Evolutionary conservation across 2,329 filamentous ascomycete species (phyloP).

Genomic region (Neofusicoccum ribis): DNA sequence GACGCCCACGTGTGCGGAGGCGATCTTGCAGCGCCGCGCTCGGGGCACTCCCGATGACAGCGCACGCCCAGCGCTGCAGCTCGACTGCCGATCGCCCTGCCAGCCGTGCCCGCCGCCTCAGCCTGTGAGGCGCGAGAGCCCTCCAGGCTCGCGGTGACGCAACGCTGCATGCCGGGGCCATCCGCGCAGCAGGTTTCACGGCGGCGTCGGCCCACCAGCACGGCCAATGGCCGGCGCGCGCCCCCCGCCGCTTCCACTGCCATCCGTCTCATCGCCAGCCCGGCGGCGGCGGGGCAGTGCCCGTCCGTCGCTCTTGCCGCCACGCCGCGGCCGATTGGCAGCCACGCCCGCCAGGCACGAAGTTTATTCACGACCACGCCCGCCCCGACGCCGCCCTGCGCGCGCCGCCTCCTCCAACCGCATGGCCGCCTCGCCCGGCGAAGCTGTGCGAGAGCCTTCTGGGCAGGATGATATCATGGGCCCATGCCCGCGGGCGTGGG

Average conservation of each 20-base stretch:
- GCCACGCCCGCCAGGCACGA: not conserved
- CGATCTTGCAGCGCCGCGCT: conserved; percentile 7
- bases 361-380: not conserved
- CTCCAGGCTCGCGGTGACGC: conserved; percentile 11
- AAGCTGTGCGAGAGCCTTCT: conserved; percentile 17
- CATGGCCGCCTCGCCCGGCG: conserved; percentile 1
- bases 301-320: too few species aligned
- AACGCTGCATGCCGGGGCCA: conserved; percentile 13
- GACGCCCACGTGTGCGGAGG: not conserved
- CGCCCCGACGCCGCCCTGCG: not conserved
- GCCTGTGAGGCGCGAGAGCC: conserved; percentile 7
- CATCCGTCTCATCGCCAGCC: not conserved
- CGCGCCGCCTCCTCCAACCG: conserved; percentile 10
- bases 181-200: conserved; percentile 14
- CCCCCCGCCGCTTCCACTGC: not conserved
- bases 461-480: conserved; percentile 14
- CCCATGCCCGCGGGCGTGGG: not conserved
- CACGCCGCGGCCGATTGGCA: not conserved
- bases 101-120: not conserved
- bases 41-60: not conserved
- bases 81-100: not conserved
- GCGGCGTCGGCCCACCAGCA: not conserved
- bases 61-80: conserved; percentile 6
- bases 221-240: not conserved
- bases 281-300: not conserved